Conservation (phyloP, 306 rosid genomes). For the Quercus robur region DNA sequence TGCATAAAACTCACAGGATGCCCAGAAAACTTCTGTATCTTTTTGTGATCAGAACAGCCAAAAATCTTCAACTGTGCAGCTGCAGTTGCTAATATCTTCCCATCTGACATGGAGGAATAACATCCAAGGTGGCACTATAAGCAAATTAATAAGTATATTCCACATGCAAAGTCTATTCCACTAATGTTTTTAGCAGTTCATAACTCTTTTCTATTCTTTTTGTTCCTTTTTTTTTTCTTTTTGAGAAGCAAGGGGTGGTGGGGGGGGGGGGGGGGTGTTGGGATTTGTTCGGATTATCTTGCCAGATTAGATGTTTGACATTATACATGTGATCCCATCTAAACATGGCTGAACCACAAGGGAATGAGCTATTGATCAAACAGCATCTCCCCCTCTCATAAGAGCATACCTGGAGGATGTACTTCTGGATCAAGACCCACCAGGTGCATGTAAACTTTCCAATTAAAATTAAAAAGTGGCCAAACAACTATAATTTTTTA, state of each 20-base stretch:
- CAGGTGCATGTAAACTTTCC: neutral
- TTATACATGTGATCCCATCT: neutral
- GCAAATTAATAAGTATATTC: constrained; percentile 12
- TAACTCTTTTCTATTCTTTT: neutral
- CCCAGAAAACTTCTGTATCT: constrained; percentile 82
- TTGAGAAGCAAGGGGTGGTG: too few species aligned
- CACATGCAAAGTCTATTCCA: neutral
- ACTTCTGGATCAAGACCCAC: neutral
- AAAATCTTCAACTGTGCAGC: constrained; percentile 79
- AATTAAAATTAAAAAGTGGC: neutral
- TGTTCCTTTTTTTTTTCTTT: neutral
- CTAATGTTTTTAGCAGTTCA: constrained; percentile 3
- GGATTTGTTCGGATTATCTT: too few species aligned
- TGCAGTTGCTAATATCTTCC: constrained; percentile 83
- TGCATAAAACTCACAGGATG: constrained; percentile 86
- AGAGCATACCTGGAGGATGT: neutral
- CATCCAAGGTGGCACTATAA: constrained; percentile 27
- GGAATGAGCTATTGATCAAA: neutral
- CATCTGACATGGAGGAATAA: constrained; percentile 53
- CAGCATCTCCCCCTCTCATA: neutral
- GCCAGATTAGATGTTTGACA: neutral
- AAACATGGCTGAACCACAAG: neutral
- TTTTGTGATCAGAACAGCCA: constrained; percentile 55
- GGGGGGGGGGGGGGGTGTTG: too few species aligned
- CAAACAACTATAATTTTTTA: neutral